Evolutionary conservation across 2,329 filamentous ascomycete genomes (phyloP), one percentile per base, ranked within the genome.

Genomic region (Neonectria magnoliae): DNA sequence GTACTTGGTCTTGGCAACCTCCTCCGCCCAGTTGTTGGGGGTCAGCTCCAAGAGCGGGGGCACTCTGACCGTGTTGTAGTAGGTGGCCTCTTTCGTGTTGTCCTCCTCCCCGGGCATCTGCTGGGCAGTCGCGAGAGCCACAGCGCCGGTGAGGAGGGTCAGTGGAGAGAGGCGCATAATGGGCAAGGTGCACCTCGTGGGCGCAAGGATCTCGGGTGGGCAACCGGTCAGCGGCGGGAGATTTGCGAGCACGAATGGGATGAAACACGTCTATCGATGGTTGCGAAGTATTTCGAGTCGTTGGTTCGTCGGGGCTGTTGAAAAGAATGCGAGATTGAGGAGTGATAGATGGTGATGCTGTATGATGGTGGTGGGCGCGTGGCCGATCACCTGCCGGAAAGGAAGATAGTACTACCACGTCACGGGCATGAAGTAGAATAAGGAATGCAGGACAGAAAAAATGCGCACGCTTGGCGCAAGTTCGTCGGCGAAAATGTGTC

Each of bases 61-160:
- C 41, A 93, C 90, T 42, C 82, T 82, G 72, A 90, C 83, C 67
- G 83, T 87, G 74, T 93, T 90, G 81, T 93, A 93, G 44, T 81
- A 81, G 31, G 90, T 92, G 65, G 77, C 73, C 72, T 74, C 54
- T 75, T 74, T 36, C 72, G 73, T 60, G 7, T 48, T 45, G 7
- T 81, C 77, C 41, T 79, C 81, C 10, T 77, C 78, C 4, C 38
- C 47, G 6, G 51, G 29, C 29, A 64, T 31, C 18, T 62, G 44
- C 51, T 82, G 77, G 44, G 75, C 73, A 57, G 66, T 59, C 50
- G 64, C 71, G 38, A 77, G 62, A 56, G 78, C 76, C 41, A 81
- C 80, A 52, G 78, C 75, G 55, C 81, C 81, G 51, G 83, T 80
- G 63, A 88, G 77, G 56, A 88, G 75, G 69, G 85, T 76, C 64